phyloP scores from a whole-genome alignment of 306 rosid genomes.

The Dalbergia cultrata region DNA sequence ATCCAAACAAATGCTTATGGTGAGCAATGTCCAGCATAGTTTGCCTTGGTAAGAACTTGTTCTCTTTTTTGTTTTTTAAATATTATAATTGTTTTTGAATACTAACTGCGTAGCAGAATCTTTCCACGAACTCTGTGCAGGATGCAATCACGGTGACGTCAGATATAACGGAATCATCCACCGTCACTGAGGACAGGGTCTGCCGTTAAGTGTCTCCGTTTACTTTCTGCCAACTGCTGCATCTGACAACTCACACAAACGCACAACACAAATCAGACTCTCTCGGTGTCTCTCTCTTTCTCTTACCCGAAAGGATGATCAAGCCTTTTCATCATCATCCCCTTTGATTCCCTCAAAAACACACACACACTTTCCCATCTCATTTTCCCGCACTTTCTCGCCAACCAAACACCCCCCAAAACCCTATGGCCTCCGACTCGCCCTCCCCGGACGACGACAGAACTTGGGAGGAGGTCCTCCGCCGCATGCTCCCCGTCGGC shows the following conservation, averaged over 20 bases:
- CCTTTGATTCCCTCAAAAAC: constrained; percentile 33
- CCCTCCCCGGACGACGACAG: constrained; percentile 58
- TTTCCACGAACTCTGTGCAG: neutral
- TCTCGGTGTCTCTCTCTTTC: constrained; percentile 24
- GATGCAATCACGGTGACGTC: constrained; percentile 40
- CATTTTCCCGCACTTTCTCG: constrained; percentile 50
- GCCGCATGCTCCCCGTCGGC: constrained; percentile 85
- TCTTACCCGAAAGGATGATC: constrained; percentile 26
- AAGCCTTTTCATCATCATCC: constrained; percentile 36
- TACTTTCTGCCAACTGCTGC: constrained; percentile 54
- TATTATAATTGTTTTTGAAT: no score
- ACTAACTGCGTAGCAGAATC: no score
- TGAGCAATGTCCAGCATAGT: no score
- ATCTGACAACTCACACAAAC: constrained; percentile 47
- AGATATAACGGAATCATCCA: constrained; percentile 43
- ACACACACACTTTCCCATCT: neutral
- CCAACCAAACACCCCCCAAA: constrained; percentile 42
- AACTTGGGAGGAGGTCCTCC: constrained; percentile 66
- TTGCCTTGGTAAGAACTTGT: no score
- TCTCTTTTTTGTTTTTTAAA: no score
- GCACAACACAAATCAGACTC: constrained; percentile 15
- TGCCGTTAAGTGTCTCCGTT: constrained; percentile 51
- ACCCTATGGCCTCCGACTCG: constrained; percentile 66
- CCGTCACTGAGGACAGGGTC: constrained; percentile 14
- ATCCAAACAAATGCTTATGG: no score